Evolutionary conservation across 2,329 filamentous ascomycete species (phyloP).

Genomic region (Monosporascus cannonballus): DNA sequence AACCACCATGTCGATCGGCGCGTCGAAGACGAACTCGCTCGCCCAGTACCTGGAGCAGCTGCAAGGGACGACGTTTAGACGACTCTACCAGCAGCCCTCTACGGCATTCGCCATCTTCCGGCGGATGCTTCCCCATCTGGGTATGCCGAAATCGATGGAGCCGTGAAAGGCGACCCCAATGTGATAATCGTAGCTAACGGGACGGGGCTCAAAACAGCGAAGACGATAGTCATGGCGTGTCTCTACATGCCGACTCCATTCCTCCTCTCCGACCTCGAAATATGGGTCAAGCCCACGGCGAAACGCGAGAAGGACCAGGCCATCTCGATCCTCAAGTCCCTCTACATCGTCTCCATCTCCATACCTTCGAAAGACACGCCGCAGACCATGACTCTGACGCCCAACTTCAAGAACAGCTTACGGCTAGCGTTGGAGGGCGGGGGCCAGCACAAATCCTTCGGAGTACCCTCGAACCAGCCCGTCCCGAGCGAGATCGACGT

Average conservation of each 20-base stretch:
- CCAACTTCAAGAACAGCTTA: slow-evolving; percentile 77
- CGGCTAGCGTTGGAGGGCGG: slow-evolving; percentile 83
- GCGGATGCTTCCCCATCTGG: slow-evolving; percentile 90
- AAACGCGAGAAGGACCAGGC: slow-evolving; percentile 75
- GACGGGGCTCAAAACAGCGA: slow-evolving; percentile 49
- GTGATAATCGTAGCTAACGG: slow-evolving; percentile 1
- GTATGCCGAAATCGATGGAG: slow-evolving; percentile 34
- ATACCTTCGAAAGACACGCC: slow-evolving; percentile 54
- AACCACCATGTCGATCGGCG: slow-evolving; percentile 19
- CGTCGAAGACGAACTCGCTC: slow-evolving; percentile 36
- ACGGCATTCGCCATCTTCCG: slow-evolving; percentile 93
- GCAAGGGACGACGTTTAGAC: slow-evolving; percentile 81
- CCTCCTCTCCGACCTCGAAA: slow-evolving; percentile 71
- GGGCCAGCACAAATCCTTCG: slow-evolving; percentile 81
- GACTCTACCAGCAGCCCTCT: slow-evolving; percentile 92
- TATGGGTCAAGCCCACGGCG: slow-evolving; percentile 69
- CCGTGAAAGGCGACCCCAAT: too few relatives aligned
- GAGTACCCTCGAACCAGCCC: slow-evolving; percentile 67
- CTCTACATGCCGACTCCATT: slow-evolving; percentile 84
- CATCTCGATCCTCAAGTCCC: slow-evolving; percentile 69
- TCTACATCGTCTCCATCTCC: slow-evolving; percentile 77
- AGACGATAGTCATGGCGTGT: slow-evolving; percentile 92
- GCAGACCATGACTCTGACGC: slow-evolving; percentile 69
- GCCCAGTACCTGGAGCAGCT: slow-evolving; percentile 93
- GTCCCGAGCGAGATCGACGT: slow-evolving; percentile 60